phyloP scores from a whole-genome alignment of 192 early-diverging fungal species.

The Gorgonomyces haynaldii region DNA sequence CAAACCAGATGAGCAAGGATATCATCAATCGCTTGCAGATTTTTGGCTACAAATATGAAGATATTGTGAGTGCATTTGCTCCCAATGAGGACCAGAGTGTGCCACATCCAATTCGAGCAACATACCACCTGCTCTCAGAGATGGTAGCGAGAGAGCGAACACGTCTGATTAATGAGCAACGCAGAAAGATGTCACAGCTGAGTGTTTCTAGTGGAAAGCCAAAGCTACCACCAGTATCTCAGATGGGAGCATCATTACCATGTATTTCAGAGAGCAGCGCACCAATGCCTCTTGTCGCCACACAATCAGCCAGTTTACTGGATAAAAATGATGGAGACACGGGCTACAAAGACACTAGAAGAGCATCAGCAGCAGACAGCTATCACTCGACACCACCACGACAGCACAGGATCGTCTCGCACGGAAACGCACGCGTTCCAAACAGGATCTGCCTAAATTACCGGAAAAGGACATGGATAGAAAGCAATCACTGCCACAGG shows the following conservation, averaged over 20 bases:
- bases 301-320: neutral
- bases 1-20: conserved; percentile 13
- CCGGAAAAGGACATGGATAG: too few species aligned
- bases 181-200: too few species aligned
- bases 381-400: too few species aligned
- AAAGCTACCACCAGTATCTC: neutral
- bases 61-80: conserved; percentile 29
- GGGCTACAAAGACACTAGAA: neutral
- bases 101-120: conserved; percentile 32
- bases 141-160: conserved; percentile 38
- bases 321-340: neutral
- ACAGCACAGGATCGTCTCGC: too few species aligned
- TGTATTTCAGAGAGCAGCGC: neutral
- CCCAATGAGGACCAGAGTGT: conserved; percentile 7
- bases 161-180: neutral
- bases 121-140: conserved; percentile 39
- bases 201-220: neutral
- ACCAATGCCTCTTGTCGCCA: neutral
- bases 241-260: too few species aligned
- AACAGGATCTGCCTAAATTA: too few species aligned
- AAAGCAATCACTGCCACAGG: too few species aligned
- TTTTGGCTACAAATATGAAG: conserved; percentile 35
- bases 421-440: too few species aligned
- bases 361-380: too few species aligned
- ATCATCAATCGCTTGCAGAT: conserved; percentile 28